Conservation (phyloP, 495 filamentous ascomycete species). For the Aspergillus haitiensis region DNA sequence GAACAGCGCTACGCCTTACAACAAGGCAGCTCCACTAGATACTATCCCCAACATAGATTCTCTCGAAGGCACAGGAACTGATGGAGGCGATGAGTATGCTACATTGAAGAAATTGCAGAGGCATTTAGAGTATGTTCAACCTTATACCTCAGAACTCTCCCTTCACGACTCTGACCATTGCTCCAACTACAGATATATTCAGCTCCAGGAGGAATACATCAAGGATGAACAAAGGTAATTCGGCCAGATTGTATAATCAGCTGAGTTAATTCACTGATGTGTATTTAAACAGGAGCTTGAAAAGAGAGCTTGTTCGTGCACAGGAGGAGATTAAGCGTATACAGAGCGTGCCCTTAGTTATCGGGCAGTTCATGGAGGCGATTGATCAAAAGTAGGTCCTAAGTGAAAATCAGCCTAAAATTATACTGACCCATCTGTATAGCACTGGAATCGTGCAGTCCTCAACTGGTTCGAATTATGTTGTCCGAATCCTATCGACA, state of each 20-base stretch:
- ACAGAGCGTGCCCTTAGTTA: slow-evolving; percentile 95
- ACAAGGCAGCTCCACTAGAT: slow-evolving; percentile 73
- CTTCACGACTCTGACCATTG: slow-evolving; percentile 31
- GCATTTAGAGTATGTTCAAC: slow-evolving; percentile 75
- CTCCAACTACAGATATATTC: slow-evolving; percentile 69
- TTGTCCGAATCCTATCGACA: slow-evolving; percentile 96
- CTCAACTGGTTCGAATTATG: slow-evolving; percentile 97
- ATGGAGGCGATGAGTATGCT: slow-evolving; percentile 90
- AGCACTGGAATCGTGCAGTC: slow-evolving; percentile 99
- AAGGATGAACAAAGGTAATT: slow-evolving; percentile 95
- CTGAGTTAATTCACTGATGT: not conserved
- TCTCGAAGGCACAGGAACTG: slow-evolving; percentile 75
- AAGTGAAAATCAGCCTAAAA: not conserved
- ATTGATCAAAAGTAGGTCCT: slow-evolving; percentile 92
- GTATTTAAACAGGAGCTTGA: slow-evolving; percentile 70
- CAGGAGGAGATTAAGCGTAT: slow-evolving; percentile 99
- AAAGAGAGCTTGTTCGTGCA: slow-evolving; percentile 93
- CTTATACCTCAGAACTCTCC: not conserved
- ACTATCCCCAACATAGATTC: slow-evolving; percentile 87
- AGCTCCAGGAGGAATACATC: slow-evolving; percentile 99
- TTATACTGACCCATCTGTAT: slow-evolving; percentile 27
- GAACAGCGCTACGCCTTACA: slow-evolving; percentile 69
- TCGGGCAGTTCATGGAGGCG: slow-evolving; percentile 99
- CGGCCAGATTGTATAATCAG: not conserved
- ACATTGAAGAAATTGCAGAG: slow-evolving; percentile 92